These are phyloP conservation scores for Cryoendolithus antarcticus DNA, from an alignment of 2,329 filamentous ascomycete species.

Conservation along the genomic window DNA sequence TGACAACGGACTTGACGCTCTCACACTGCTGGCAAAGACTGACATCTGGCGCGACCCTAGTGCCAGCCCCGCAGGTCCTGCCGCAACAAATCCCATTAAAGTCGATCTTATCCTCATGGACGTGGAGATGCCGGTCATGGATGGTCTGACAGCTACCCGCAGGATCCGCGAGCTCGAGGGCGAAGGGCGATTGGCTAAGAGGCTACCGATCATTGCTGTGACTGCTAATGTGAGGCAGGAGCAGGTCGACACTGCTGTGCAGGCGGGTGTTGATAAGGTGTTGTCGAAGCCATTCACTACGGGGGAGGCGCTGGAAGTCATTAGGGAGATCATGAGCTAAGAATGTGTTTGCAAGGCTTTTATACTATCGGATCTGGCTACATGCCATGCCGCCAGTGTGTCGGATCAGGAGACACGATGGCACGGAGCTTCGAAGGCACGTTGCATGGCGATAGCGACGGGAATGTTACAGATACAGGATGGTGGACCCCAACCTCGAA, in stretches of 20 bases:
- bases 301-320: too few species aligned
- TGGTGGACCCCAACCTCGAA: too few species aligned
- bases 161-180: slow-evolving; percentile 54
- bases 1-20: slow-evolving; percentile 27
- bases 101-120: slow-evolving; percentile 57
- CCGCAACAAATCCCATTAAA: slow-evolving; percentile 19
- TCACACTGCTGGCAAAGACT: slow-evolving; percentile 22
- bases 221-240: slow-evolving; percentile 64
- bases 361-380: too few species aligned
- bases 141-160: slow-evolving; percentile 58
- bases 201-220: slow-evolving; percentile 61
- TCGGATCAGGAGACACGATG: too few species aligned
- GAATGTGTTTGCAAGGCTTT: too few species aligned
- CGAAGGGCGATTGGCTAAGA: slow-evolving; percentile 45
- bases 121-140: slow-evolving; percentile 72
- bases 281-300: slow-evolving; percentile 61
- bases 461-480: too few species aligned
- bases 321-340: too few species aligned
- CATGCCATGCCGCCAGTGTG: too few species aligned
- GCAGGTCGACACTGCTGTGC: slow-evolving; percentile 56
- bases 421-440: too few species aligned
- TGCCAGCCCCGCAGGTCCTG: slow-evolving; percentile 1
- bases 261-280: slow-evolving; percentile 63
- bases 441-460: too few species aligned
- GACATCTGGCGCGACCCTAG: slow-evolving; percentile 4